Evolutionary conservation across 257 asterid species (phyloP).

Genomic region (Solanum dulcamara): DNA sequence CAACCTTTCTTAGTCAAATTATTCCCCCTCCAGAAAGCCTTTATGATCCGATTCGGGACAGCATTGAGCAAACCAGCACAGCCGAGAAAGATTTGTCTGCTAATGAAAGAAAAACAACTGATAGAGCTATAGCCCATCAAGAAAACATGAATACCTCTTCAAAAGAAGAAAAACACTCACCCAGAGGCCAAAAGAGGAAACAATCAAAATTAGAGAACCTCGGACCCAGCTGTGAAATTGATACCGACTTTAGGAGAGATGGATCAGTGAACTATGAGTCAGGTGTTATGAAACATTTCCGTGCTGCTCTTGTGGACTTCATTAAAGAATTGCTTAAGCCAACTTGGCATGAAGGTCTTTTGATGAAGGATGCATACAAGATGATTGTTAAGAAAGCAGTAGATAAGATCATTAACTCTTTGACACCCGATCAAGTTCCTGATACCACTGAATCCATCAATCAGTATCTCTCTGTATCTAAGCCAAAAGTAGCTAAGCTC

Average conservation of each 20-base stretch:
- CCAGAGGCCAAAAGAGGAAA: neutral
- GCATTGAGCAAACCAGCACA: slow-evolving; percentile 20
- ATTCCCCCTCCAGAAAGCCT: slow-evolving; percentile 36
- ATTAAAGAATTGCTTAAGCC: slow-evolving; percentile 77
- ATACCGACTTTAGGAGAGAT: neutral
- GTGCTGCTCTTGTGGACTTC: slow-evolving; percentile 54
- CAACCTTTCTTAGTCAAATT: slow-evolving; percentile 36
- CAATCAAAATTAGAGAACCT: neutral
- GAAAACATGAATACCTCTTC: slow-evolving; percentile 8
- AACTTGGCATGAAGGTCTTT: slow-evolving; percentile 61
- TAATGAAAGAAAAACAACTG: slow-evolving; percentile 6
- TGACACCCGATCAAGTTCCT: slow-evolving; percentile 58
- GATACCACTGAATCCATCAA: slow-evolving; percentile 45
- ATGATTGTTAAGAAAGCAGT: slow-evolving; percentile 61
- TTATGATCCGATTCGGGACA: slow-evolving; percentile 33
- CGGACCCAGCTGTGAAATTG: neutral
- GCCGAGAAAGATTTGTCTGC: neutral
- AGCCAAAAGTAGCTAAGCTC: slow-evolving; percentile 57
- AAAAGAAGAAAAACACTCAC: slow-evolving; percentile 29
- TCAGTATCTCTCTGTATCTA: slow-evolving; percentile 39
- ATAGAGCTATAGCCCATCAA: slow-evolving; percentile 1
- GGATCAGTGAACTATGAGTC: slow-evolving; percentile 26
- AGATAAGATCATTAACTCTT: slow-evolving; percentile 55
- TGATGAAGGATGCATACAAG: slow-evolving; percentile 78
- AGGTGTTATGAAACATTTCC: slow-evolving; percentile 39